Evolutionary conservation across 371 early-diverging fungal genomes (phyloP), one percentile per base, ranked within the genome.

Genomic region (Mortierella sp.): DNA sequence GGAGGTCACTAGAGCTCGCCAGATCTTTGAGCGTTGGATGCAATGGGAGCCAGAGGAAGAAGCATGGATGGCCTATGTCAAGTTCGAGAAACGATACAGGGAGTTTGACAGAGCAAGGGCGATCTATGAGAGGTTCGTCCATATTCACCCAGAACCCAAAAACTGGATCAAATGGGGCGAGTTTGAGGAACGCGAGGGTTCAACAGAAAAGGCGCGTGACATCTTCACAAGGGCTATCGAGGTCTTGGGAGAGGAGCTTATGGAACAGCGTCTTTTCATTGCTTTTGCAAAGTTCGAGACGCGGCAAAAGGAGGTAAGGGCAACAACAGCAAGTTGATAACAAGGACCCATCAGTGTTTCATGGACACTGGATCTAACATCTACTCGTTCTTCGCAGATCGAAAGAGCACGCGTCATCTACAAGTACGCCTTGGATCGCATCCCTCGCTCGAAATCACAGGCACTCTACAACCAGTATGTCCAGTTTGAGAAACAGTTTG

Each of bases 11-110:
- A 94, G 95, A 6, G 95, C 95, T 7, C 86, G 98, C 24, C 92
- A 92, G 54, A 92, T 98, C 21, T 98, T 98, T 84, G 96, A 97
- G 59, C 90, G 99, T 44, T 98, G 99, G 99, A 96, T 98, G 96
- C 88, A 92, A 58, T 98, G 99, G 98, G 96, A 97, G 66, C 98
- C 98, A 3, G 82, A 88, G 46, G 95, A 93, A 67, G 88, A 89
- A 13, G 97, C 96, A 0, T 98, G 97, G 97, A 81, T 83, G 78
- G 94, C 96, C 0, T 98, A 95, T 68, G 91, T 97, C 58, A 94
- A 96, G 79, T 90, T 98, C 80, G 99, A 98, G 78, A 85, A 86
- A 62, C 84, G 97, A 48, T 97, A 98, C 73, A 64, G 86, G 34
- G 96, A 98, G 73, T 65, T 85, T 52, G 94, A 91, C n/a, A 85